Evolutionary conservation across 352 stramenopile genomes (phyloP), one percentile per base, ranked within the genome.

Genomic region (Hyaloperonospora arabidopsidis): DNA sequence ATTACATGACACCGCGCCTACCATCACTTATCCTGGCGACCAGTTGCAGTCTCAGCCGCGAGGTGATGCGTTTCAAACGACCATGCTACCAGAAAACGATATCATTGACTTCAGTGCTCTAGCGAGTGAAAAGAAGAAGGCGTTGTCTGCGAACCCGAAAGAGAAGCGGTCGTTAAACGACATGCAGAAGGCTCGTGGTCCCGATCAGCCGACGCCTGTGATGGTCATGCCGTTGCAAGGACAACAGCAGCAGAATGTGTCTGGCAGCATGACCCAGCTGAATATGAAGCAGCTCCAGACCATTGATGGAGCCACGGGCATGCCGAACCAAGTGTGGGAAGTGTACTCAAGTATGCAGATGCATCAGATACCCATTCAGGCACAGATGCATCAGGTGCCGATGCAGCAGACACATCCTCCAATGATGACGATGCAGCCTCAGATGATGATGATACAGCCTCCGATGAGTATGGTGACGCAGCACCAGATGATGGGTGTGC

Each of bases 71-170:
- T 78, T 82, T 52, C 51, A 48, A n/a, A 78, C 76, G 17, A 83
- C 63, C 38, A 29, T 87, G 19, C 58, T 87, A 22, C 77, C 77
- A 3, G 77, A 87, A 45, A 85, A 85, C 55, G 70, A 82, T 59
- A 74, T 87, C 47, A 70, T 87, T 15, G 72, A 87, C 50, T 72
- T 85, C 1, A 67, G 52, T 32, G 71, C 69, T 53, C 60, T 87
- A 11, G 74, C 60, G 22, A 80, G 72, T 36, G 74, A 81, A 29
- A 80, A 76, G 66, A 84, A 83, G 49, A 71, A 64, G 34, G 40
- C 45, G 1, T 54, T 67, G 41, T 56, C 54, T 1, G 55, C 56
- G 2, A 63, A 59, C n/a, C 55, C 63, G 2, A 51, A 55, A 10
- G 70, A 79, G 32, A 71, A 74, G 35, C 68, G 67, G 35, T 77